Conservation (phyloP, 106 monocot species). For the Dactylorhiza incarnata region DNA sequence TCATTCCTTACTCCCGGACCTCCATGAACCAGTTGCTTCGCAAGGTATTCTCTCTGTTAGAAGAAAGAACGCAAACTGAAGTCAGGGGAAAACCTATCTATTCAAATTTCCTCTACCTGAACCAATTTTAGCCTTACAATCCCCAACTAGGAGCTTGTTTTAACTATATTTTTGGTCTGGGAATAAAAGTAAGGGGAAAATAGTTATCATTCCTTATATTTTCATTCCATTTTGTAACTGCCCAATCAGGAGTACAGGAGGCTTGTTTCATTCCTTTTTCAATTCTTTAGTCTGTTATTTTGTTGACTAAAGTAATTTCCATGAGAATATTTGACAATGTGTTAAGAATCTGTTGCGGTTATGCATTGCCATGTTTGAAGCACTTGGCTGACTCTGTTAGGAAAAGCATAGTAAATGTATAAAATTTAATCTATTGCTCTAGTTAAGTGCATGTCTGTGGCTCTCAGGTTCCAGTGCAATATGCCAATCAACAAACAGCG, state of each 20-base stretch:
- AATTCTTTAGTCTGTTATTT: neutral
- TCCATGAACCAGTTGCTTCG: conserved; percentile 82
- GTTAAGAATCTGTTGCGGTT: neutral
- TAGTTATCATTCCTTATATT: too few relatives aligned
- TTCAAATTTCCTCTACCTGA: neutral
- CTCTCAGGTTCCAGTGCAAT: conserved; percentile 65
- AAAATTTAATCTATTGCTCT: conserved; percentile 1
- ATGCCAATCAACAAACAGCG: conserved; percentile 57
- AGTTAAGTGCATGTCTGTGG: neutral
- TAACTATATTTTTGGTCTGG: too few relatives aligned
- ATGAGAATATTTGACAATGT: neutral
- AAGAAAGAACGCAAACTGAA: neutral
- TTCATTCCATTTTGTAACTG: too few relatives aligned
- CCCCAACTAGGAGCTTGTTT: too few relatives aligned
- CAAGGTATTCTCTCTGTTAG: conserved; percentile 31
- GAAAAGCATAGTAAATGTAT: neutral
- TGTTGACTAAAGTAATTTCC: neutral
- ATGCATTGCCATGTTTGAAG: neutral
- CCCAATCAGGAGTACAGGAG: neutral
- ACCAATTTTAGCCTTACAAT: neutral
- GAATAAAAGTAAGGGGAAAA: too few relatives aligned
- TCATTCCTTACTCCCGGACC: conserved; percentile 72
- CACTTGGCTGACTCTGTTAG: neutral
- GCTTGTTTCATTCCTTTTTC: neutral
- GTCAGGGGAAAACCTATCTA: neutral